Conservation (phyloP, 2,329 filamentous ascomycete genomes). For the Dactylellina parvicollis region DNA sequence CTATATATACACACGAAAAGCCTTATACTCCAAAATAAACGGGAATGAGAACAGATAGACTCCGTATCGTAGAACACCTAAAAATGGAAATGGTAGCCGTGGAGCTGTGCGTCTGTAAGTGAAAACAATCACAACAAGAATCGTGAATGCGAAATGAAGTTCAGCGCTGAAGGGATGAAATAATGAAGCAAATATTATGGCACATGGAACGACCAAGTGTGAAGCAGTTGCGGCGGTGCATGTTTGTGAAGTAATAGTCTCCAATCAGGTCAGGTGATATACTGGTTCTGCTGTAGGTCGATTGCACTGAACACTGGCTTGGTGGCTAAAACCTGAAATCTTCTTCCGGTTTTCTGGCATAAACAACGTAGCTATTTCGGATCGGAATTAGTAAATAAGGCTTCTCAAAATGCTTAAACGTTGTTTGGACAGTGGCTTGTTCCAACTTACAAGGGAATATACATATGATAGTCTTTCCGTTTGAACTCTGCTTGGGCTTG, state of each 20-base stretch:
- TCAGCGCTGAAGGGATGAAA: too few relatives aligned
- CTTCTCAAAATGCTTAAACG: background rate
- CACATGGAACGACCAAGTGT: background rate
- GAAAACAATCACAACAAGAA: too few relatives aligned
- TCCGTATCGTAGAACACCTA: too few relatives aligned
- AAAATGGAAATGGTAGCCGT: too few relatives aligned
- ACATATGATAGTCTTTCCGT: slow-evolving; percentile 50
- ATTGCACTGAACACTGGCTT: background rate
- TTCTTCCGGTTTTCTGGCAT: slow-evolving; percentile 38
- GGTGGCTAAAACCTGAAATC: background rate
- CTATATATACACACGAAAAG: too few relatives aligned
- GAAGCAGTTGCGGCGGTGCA: background rate
- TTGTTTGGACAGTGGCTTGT: background rate
- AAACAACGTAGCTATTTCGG: slow-evolving; percentile 38
- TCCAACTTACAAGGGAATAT: slow-evolving; percentile 49
- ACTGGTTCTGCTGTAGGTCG: background rate
- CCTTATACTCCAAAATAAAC: too few relatives aligned
- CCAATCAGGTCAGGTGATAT: background rate
- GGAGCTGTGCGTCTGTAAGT: too few relatives aligned
- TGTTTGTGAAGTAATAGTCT: background rate
- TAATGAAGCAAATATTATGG: background rate
- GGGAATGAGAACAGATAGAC: too few relatives aligned
- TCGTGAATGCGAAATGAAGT: too few relatives aligned
- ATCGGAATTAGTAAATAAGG: background rate
- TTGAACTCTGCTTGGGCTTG: slow-evolving; percentile 47